Percentiles rank a stretch among this genome's conserved stretches.
These are phyloP conservation scores for Priceomyces haplophilus DNA, from an alignment of 805 yeast species.

Conservation along the genomic window DNA sequence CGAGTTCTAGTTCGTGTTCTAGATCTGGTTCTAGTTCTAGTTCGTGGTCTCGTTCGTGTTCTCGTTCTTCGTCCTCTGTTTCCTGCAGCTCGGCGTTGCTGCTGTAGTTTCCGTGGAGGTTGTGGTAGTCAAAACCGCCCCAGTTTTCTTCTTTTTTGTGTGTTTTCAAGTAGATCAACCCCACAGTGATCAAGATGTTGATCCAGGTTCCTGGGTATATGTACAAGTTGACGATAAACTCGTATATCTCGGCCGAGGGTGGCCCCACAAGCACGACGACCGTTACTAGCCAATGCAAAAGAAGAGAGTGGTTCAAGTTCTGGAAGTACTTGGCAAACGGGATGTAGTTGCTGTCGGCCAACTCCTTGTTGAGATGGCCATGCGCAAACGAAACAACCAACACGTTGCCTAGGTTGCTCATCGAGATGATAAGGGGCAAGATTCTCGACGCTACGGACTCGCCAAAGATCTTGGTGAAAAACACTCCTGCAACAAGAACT, in stretches of 20 bases:
- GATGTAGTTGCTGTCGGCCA: constrained; percentile 49
- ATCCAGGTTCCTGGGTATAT: constrained; percentile 65
- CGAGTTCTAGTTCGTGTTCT: too few relatives aligned
- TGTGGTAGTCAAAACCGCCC: constrained; percentile 21
- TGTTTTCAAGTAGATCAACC: constrained; percentile 50
- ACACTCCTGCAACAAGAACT: constrained; percentile 61
- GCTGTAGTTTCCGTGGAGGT: not conserved
- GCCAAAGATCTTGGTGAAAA: constrained; percentile 57
- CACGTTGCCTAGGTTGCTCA: constrained; percentile 63
- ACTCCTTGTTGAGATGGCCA: constrained; percentile 55
- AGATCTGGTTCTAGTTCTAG: too few relatives aligned
- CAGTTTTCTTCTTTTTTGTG: constrained; percentile 38
- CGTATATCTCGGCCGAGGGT: constrained; percentile 63
- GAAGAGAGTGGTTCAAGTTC: constrained; percentile 43
- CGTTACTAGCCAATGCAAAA: constrained; percentile 56
- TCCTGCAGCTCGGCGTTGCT: not conserved
- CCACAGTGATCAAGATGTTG: constrained; percentile 49
- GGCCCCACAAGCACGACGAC: constrained; percentile 53
- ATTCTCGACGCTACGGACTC: constrained; percentile 46
- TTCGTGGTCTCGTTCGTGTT: not conserved
- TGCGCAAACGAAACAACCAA: constrained; percentile 63
- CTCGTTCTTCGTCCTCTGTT: not conserved
- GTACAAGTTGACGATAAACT: constrained; percentile 58
- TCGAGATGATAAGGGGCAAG: constrained; percentile 55
- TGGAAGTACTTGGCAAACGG: constrained; percentile 50